Base-by-base conservation (phyloP, 1,284 basidiomycete species). In the Ganoderma sp. region DNA sequence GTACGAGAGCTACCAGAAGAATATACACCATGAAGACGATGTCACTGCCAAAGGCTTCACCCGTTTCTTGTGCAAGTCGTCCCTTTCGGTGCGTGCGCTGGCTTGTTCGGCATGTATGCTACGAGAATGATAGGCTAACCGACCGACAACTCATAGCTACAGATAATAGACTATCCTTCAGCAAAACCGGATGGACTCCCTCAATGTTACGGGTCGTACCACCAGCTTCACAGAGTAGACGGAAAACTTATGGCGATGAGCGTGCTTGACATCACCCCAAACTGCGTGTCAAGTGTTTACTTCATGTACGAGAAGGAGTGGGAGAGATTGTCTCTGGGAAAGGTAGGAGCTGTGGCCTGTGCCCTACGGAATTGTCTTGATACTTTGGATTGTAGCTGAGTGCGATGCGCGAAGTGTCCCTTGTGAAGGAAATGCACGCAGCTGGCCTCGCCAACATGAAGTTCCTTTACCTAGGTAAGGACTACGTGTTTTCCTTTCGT, bases 221-320 rank as follows among this genome's bases (percentile, higher is more conserved):
- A 96, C 74, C 93, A 96, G 71, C 82, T 95, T 59, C 97, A 97
- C 76, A 86, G 88, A 70, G 78, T 97, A 25, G 92, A 98, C 74
- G 93, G 89, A 10, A 77, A 90, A 75, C 84, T 99, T 15, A 88
- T 99, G 59, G 97, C 93, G 0, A 86, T 99, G 74, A 92, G 90
- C 2, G 94, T 99, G 15, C 83, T 99, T 67, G 98, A 99, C 78
- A 91, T 99, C 66, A 83, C 99, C 7, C 97, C 97, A 0, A 78
- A 79, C 37, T 97, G 97, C 73, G 91, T 99, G 4, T 97, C 95
- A 17, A 95, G 93, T 72, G 97, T 99, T 10, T 99, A 99, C 80
- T 97, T 99, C 78, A 92, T 97, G 82, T 99, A 98, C 81, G 89
- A 96, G 75, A 88, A 90, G 9, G 84, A 84, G 43, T 97, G 89